These are phyloP conservation scores for Nemania sp. DNA, from an alignment of 2,329 filamentous ascomycete species.

Conservation along the genomic window DNA sequence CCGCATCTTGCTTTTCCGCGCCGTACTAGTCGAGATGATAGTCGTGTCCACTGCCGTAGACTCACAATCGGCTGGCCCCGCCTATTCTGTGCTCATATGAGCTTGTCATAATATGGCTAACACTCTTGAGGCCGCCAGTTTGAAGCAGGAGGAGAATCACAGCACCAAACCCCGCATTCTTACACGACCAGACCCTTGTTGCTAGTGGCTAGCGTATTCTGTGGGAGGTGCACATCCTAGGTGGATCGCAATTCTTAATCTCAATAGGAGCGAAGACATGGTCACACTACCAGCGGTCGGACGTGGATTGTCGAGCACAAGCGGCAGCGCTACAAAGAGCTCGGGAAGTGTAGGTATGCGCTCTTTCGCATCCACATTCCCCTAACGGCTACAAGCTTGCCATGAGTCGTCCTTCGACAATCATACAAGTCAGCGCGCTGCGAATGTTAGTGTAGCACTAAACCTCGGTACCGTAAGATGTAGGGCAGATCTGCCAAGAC, in stretches of 20 bases:
- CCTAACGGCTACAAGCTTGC: not conserved
- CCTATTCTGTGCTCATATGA: no score
- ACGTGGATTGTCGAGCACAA: not conserved
- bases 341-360: no score
- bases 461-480: not conserved
- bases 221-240: no score
- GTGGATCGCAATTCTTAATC: conserved; percentile 7
- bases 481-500: not conserved
- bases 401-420: not conserved
- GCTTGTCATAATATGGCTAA: no score
- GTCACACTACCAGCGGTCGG: conserved; percentile 1
- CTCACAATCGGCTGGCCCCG: not conserved
- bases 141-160: conserved; percentile 3
- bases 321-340: no score
- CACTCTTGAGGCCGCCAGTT: not conserved
- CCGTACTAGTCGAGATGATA: not conserved
- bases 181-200: no score
- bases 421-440: conserved; percentile 2
- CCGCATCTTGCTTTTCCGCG: conserved; percentile 1
- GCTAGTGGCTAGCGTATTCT: no score
- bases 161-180: conserved; percentile 9
- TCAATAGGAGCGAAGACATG: not conserved
- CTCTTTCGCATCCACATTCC: not conserved
- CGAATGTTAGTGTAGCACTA: not conserved
- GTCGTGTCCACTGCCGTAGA: conserved; percentile 5